Base-by-base conservation (phyloP, 345 rosid genomes). In the Schrenkiella parvula region DNA sequence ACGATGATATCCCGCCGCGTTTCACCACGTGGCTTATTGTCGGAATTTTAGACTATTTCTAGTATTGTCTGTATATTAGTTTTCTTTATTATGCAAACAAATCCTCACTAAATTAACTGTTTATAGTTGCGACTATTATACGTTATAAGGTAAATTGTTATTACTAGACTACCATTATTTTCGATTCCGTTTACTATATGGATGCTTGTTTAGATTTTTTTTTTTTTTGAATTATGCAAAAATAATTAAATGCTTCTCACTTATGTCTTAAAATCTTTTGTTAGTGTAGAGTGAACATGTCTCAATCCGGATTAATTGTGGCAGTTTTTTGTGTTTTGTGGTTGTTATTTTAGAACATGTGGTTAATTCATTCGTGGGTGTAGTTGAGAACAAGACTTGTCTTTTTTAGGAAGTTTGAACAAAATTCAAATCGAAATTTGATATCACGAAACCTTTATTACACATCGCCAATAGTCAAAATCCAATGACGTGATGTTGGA, bases 1-100 rank as follows among this genome's bases (percentile, higher is more conserved):
- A 22, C 78, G 62, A 41, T 68, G 68, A 66, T 50, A 50, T 21
- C 22, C 59, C 60, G 78, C 78, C 78, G 73, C 73, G 31, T 58
- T 10, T 39, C 38, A 1, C 31, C 39, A 59, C 78, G 68, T 67
- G 62, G 23, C 29, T 7, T 39, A 3, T 12, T 58, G 54, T 55
- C 42, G 26, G 6, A 38, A 44, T 41, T 46, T 51, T 42, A 19
- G 2, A 13, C 13, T 71, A 62, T 22, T 25, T n/a, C n/a, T n/a
- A n/a, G n/a, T n/a, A n/a, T n/a, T n/a, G n/a, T n/a, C n/a, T n/a
- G n/a, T n/a, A n/a, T n/a, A n/a, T n/a, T n/a, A n/a, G n/a, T n/a
- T n/a, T n/a, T n/a, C n/a, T n/a, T n/a, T n/a, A n/a, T n/a, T n/a
- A n/a, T n/a, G n/a, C n/a, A n/a, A n/a, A n/a, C 22, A 23, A 21